Base-by-base conservation (phyloP, 768 basidiomycete species). In the Neoboletus subvelutipes region DNA sequence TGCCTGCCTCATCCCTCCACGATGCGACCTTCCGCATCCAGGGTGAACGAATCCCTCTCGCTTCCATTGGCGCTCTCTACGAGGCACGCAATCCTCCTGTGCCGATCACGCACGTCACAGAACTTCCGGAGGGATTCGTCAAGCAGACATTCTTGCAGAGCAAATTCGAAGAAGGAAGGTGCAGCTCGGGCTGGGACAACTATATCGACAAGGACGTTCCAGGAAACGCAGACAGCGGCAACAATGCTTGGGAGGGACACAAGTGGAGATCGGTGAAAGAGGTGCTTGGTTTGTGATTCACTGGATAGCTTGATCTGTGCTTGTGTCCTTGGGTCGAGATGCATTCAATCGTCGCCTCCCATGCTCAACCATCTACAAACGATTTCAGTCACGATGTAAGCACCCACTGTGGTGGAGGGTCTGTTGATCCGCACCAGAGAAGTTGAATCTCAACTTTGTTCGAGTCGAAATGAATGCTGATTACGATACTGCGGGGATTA, bases 181-280 rank as follows among this genome's bases (percentile, higher is more conserved):
- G 62, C 15, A 75, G 73, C 52, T 64, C 71, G 7, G 74, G 74
- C 9, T 75, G 73, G 75, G 66, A 75, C 40, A 64, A 71, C 56
- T 64, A 46, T 28, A 37, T 39, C 29, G 65, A 68, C 56, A 64
- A 60, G 41, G 75, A 75, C 36, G 55, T 72, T 11, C 64, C 59
- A 15, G 73, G 72, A 40, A 58, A 59, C 31, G 71, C 72, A 10
- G 57, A 64, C 13, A 72, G 70, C 26, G 69, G 67, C 8, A 75
- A 76, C 57, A 57, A 62, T 52, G 43, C 53, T 4, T 75, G 73
- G 72, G 67, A 60, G 22, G 73, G 75, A 39, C 75, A 74, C 51
- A 29, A 61, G 43, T 74, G 73, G 73, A 65, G 45, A 49, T 62
- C 67, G 4, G 64, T 72, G 10, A 67, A 64, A 50, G 67, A 71